Percentiles rank a stretch among this genome's conserved stretches.
Evolutionary conservation across 179 eudicot species (phyloP).

Genomic region (Nepenthes alata): DNA sequence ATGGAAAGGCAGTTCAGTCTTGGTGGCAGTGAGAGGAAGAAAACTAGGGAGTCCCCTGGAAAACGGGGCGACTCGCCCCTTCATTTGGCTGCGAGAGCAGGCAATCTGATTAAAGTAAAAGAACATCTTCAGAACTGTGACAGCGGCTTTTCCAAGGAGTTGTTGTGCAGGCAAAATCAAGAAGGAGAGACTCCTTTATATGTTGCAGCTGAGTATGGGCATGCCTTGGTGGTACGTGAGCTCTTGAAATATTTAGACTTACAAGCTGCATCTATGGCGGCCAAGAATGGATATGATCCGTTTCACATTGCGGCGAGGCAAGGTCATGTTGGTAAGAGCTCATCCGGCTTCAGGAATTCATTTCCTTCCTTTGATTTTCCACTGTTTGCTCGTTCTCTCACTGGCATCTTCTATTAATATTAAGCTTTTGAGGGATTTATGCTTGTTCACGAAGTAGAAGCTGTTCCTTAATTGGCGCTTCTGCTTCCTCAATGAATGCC

Average conservation of each 20-base stretch:
- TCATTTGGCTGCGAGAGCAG: conserved; percentile 71
- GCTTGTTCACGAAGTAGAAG: no score
- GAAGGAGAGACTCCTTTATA: conserved; percentile 79
- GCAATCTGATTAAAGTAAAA: conserved; percentile 49
- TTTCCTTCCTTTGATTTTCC: neutral
- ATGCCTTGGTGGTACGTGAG: conserved; percentile 49
- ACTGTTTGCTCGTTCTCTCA: no score
- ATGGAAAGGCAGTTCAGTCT: conserved; percentile 76
- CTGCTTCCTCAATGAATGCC: no score
- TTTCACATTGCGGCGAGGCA: conserved; percentile 88
- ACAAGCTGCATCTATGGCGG: conserved; percentile 52
- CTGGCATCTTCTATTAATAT: no score
- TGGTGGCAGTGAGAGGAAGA: conserved; percentile 53
- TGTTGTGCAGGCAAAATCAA: conserved; percentile 58
- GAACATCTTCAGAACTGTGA: conserved; percentile 45
- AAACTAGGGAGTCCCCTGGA: conserved; percentile 63
- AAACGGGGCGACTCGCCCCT: conserved; percentile 71
- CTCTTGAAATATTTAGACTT: conserved; percentile 65
- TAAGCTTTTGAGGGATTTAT: no score
- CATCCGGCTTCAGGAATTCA: neutral
- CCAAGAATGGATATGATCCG: conserved; percentile 78
- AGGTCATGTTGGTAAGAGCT: conserved; percentile 75
- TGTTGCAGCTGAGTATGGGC: conserved; percentile 82
- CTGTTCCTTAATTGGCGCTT: no score
- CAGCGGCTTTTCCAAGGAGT: conserved; percentile 27